These are phyloP conservation scores for Hypoxylon intermedium DNA, from an alignment of 495 filamentous ascomycete species.

Conservation along the genomic window DNA sequence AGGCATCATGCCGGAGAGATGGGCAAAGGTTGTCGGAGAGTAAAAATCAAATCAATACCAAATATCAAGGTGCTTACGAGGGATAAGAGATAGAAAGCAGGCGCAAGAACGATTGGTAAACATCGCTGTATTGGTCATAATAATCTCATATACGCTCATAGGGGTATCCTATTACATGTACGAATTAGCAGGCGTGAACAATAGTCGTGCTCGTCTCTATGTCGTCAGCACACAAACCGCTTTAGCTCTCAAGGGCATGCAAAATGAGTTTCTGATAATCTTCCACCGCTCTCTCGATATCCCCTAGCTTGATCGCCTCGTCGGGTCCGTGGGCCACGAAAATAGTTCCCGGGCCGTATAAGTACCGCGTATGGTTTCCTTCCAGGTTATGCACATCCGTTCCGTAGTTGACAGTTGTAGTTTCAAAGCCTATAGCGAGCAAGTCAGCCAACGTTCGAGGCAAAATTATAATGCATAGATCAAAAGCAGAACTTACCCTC, in stretches of 20 bases:
- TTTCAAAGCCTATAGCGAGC: constrained; percentile 67
- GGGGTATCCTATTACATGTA: constrained; percentile 32
- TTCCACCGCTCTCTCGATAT: constrained; percentile 72
- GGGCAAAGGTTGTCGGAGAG: constrained; percentile 44
- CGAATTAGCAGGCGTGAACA: constrained; percentile 23
- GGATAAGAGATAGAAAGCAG: too few species aligned
- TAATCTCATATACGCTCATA: neutral
- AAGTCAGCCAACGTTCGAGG: neutral
- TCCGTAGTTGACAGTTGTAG: constrained; percentile 84
- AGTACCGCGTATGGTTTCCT: constrained; percentile 77
- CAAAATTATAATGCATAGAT: neutral
- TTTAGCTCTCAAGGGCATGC: constrained; percentile 58
- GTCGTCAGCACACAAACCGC: constrained; percentile 13
- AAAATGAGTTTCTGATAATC: constrained; percentile 75
- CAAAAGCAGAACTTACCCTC: constrained; percentile 54
- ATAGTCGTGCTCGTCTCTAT: constrained; percentile 14
- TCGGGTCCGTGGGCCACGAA: constrained; percentile 87
- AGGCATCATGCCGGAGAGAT: constrained; percentile 58
- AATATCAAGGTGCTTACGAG: too few species aligned
- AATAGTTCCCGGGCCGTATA: constrained; percentile 90
- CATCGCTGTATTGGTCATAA: neutral
- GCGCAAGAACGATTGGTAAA: neutral
- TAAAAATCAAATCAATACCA: too few species aligned
- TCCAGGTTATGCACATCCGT: constrained; percentile 85
- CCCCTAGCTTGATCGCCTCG: constrained; percentile 74